Base-by-base conservation (phyloP, 305 asterid species). In the Fraxinus sp. region DNA sequence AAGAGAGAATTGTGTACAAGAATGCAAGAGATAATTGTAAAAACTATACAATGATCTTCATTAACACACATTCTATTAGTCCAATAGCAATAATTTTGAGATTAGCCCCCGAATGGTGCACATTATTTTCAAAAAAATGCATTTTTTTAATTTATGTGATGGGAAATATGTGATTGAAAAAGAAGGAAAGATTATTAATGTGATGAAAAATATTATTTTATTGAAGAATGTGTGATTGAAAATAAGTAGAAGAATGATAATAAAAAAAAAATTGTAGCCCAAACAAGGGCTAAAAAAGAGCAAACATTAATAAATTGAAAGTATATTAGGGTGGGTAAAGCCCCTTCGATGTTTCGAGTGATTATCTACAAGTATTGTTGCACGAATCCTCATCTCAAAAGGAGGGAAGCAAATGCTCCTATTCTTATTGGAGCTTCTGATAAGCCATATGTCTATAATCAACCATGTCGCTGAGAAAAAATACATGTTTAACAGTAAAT, bases 381-480 rank as follows among this genome's bases (percentile, higher is more conserved):
- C 55, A 43, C n/a, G 16, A 43, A 43, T 43, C 1, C 1, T 11
- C 55, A 43, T 43, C 62, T 16, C 35, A 9, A 4, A 36, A 2
- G 2, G 39, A 75, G 35, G 49, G 71, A 28, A 64, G 36, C 81
- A 22, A 36, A 49, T 64, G 81, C 86, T 81, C 80, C 80, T 73
- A 52, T 73, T 39, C 73, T 84, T 66, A 73, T 76, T 75, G 86
- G 70, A 79, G 85, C 85, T 73, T 55, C 52, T 71, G 39, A 59
- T 57, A 74, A 84, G 5, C 83, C 85, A 20, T 26, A 14, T 39
- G 80, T 35, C 73, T 78, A 37, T 20, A 59, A 52, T n/a, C 24
- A 52, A 43, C 52, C 80, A 14, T 75, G 66, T 35, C 20, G 7
- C 68, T 52, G 70, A 75, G 9, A 77, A 79, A 62, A 84, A 76